phyloP scores from a whole-genome alignment of 2,329 filamentous ascomycete genomes.

The Diaporthe australafricana region DNA sequence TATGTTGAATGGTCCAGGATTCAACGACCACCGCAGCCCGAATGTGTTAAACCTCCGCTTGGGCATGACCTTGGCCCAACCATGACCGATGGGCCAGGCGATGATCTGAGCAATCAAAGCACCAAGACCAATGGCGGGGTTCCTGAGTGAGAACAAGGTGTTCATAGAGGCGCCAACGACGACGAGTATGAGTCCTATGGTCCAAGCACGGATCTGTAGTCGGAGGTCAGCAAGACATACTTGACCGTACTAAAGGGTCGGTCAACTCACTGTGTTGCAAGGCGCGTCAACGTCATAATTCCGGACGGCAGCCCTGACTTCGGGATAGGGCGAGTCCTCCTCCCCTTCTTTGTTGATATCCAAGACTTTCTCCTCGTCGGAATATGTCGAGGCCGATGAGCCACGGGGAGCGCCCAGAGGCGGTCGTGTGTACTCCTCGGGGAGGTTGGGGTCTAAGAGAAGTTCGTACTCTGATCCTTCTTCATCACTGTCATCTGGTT shows the following conservation, averaged over 20 bases:
- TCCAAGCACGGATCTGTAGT: conserved; percentile 60
- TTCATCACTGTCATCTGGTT: conserved; percentile 54
- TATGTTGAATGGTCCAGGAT: conserved; percentile 76
- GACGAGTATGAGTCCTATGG: conserved; percentile 68
- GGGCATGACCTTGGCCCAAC: conserved; percentile 69
- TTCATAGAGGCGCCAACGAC: conserved; percentile 70
- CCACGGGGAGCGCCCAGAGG: conserved; percentile 35
- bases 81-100: conserved; percentile 72
- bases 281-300: conserved; percentile 75
- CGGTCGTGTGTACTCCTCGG: conserved; percentile 56
- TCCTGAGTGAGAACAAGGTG: conserved; percentile 72
- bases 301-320: conserved; percentile 72
- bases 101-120: conserved; percentile 73
- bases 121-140: conserved; percentile 70
- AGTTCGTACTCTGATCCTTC: conserved; percentile 65
- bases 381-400: conserved; percentile 34
- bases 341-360: conserved; percentile 50
- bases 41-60: conserved; percentile 61
- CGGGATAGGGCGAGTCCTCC: conserved; percentile 74
- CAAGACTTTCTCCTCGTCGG: conserved; percentile 40
- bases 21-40: conserved; percentile 68
- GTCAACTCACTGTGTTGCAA: conserved; percentile 70
- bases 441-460: conserved; percentile 65
- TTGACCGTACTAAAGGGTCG: background rate
- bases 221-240: background rate